A percentile compares a stretch with the other conserved stretches of the same genome.
Conservation (phyloP, 345 rosid genomes). For the Boechera retrofracta region DNA sequence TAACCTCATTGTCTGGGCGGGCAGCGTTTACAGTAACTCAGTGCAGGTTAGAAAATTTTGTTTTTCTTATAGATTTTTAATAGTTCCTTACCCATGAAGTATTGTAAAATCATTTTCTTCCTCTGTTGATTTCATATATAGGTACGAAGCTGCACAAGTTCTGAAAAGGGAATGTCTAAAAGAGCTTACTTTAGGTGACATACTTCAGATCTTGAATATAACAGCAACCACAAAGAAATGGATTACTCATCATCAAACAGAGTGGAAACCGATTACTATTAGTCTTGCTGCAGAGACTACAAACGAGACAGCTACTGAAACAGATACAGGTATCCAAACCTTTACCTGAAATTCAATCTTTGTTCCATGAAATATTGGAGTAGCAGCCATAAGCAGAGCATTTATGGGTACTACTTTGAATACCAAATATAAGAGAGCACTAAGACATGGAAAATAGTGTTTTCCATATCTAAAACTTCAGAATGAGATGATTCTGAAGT, state of each 20-base stretch:
- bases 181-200: conserved; percentile 66
- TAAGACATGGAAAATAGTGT: conserved; percentile 38
- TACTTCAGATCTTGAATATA: conserved; percentile 75
- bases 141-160: conserved; percentile 80
- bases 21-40: conserved; percentile 59
- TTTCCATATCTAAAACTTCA: conserved; percentile 39
- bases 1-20: conserved; percentile 63
- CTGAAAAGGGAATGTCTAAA: conserved; percentile 63
- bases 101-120: conserved; percentile 3
- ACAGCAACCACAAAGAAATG: conserved; percentile 62
- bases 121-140: conserved; percentile 38
- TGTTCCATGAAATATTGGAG: conserved; percentile 16
- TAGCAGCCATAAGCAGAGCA: conserved; percentile 27
- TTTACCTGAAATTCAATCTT: conserved; percentile 33
- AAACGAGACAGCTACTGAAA: conserved; percentile 41
- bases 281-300: conserved; percentile 47
- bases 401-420: conserved; percentile 24
- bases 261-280: conserved; percentile 80
- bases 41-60: conserved; percentile 62
- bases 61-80: background rate
- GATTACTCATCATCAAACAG: conserved; percentile 66
- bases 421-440: conserved; percentile 19
- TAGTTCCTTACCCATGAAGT: background rate
- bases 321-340: conserved; percentile 35
- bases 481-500: conserved; percentile 36